Evolutionary conservation across 306 rosid species (phyloP).

Genomic region (Citrullus amarus): DNA sequence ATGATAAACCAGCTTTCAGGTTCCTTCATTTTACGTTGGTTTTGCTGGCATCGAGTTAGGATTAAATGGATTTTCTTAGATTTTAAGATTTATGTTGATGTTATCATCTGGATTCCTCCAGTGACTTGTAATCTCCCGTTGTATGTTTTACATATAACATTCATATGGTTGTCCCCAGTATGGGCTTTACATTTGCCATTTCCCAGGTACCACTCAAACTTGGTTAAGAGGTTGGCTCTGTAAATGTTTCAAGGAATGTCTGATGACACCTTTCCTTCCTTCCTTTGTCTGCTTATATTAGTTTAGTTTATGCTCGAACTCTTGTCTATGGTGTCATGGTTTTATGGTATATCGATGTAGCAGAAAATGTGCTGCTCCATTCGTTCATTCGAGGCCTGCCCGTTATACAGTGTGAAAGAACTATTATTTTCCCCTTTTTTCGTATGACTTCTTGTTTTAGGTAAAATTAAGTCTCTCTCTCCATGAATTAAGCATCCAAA

Average conservation of each 20-base stretch:
- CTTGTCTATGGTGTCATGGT: neutral
- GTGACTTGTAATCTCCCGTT: neutral
- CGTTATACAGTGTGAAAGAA: too few species aligned
- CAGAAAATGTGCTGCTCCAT: too few species aligned
- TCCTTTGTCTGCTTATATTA: neutral
- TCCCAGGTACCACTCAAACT: neutral
- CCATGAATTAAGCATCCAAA: neutral
- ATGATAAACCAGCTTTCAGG: slow-evolving; percentile 28
- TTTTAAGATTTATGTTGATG: neutral
- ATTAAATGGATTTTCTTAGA: neutral
- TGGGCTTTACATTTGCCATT: neutral
- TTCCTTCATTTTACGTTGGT: slow-evolving; percentile 21
- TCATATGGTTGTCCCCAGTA: neutral
- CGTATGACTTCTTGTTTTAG: neutral
- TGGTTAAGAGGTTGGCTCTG: slow-evolving; percentile 1
- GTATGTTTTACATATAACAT: neutral
- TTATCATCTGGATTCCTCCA: neutral
- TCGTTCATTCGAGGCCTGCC: too few species aligned
- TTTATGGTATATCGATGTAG: neutral
- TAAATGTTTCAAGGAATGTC: slow-evolving; percentile 4
- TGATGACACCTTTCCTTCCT: neutral
- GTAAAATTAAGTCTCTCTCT: neutral
- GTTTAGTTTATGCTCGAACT: neutral
- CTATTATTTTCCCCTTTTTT: too few species aligned
- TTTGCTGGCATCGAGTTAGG: slow-evolving; percentile 2